Conservation (phyloP, 2,329 filamentous ascomycete species). For the Penicillium crustosum region DNA sequence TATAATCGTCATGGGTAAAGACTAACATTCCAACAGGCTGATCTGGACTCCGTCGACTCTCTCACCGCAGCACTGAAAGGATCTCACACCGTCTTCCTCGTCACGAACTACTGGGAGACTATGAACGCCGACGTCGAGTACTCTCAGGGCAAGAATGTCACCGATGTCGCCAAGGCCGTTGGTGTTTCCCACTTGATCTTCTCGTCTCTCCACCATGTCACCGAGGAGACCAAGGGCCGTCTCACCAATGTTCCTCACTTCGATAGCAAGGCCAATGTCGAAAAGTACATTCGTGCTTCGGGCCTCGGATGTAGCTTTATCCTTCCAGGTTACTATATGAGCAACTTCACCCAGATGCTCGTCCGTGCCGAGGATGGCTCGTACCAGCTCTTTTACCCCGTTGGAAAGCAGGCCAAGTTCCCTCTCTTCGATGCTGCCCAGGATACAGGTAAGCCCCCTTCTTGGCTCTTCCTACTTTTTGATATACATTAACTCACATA, state of each 20-base stretch:
- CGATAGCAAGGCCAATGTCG: conserved; percentile 1
- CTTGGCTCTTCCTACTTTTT: conserved; percentile 15
- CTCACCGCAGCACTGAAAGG: conserved; percentile 8
- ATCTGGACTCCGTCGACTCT: conserved; percentile 6
- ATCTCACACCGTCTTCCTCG: conserved; percentile 15
- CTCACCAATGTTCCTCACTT: background rate
- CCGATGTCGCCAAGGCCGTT: conserved; percentile 10
- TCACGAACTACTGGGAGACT: conserved; percentile 17
- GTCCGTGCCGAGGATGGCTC: conserved; percentile 8
- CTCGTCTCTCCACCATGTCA: conserved; percentile 10
- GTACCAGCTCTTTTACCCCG: conserved; percentile 8
- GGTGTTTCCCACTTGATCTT: conserved; percentile 15
- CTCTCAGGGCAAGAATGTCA: conserved; percentile 13
- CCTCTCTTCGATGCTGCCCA: conserved; percentile 15
- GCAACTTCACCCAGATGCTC: conserved; percentile 9
- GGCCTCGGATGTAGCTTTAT: background rate
- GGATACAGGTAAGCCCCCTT: conserved; percentile 50
- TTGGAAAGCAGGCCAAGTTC: conserved; percentile 6
- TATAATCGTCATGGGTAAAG: background rate
- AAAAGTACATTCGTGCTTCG: background rate
- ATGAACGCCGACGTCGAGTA: conserved; percentile 8
- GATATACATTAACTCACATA: background rate
- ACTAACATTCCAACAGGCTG: background rate
- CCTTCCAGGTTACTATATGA: conserved; percentile 2
- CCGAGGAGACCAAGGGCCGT: background rate